Evolutionary conservation across 2,329 filamentous ascomycete genomes (phyloP).

Genomic region (Aspergillus piperis): DNA sequence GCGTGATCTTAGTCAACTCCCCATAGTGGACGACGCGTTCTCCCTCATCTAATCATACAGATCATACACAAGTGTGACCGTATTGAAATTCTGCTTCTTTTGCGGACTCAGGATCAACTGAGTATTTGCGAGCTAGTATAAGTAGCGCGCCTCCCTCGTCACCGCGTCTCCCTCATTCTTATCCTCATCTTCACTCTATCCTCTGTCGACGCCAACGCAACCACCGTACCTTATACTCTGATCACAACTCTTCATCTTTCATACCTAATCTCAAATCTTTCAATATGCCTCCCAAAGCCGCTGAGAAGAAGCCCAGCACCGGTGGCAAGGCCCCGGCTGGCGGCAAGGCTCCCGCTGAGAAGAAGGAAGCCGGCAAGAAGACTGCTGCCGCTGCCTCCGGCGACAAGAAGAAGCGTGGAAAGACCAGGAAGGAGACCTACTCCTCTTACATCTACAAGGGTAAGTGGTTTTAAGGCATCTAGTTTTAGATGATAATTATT

Average conservation of each 20-base stretch:
- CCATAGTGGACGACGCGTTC: conserved; percentile 25
- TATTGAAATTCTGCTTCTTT: conserved; percentile 51
- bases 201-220: conserved; percentile 16
- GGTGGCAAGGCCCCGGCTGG: conserved; percentile 87
- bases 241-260: conserved; percentile 27
- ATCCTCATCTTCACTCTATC: conserved; percentile 38
- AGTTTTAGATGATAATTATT: conserved; percentile 22
- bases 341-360: conserved; percentile 81
- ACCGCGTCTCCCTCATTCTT: conserved; percentile 40
- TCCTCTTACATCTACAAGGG: conserved; percentile 99
- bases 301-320: conserved; percentile 94
- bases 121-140: conserved; percentile 46
- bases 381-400: conserved; percentile 79
- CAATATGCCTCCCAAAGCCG: conserved; percentile 96
- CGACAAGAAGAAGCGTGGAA: conserved; percentile 99
- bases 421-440: conserved; percentile 99
- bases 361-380: conserved; percentile 99
- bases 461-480: conserved; percentile 50
- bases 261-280: conserved; percentile 29
- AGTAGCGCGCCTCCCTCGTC: conserved; percentile 46
- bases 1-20: conserved; percentile 18
- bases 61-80: conserved; percentile 46
- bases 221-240: conserved; percentile 31
- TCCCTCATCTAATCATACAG: conserved; percentile 45
- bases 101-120: conserved; percentile 48